phyloP scores from a whole-genome alignment of 1,284 basidiomycete species.

The Gomphus sp. region DNA sequence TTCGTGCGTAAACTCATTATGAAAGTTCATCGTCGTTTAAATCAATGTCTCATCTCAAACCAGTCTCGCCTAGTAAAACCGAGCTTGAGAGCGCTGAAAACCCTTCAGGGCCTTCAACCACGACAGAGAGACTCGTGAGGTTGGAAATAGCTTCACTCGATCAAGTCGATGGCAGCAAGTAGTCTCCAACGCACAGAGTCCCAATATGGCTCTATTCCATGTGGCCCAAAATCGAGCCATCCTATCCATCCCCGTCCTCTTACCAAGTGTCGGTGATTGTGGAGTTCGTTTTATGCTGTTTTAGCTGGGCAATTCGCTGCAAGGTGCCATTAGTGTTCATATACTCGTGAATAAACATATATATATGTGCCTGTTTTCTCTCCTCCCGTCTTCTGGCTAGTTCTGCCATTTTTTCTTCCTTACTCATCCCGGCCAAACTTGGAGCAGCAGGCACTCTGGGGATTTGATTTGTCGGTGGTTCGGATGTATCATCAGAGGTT shows the following conservation, averaged over 20 bases:
- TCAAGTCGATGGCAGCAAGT: slow-evolving; percentile 4
- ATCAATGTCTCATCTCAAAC: neutral
- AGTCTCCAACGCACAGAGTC: neutral
- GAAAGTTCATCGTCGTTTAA: neutral
- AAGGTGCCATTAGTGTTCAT: slow-evolving; percentile 2
- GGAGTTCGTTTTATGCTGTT: slow-evolving; percentile 56
- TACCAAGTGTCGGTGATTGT: slow-evolving; percentile 7
- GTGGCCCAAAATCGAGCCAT: neutral
- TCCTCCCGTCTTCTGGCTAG: slow-evolving; percentile 86
- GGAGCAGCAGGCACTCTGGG: slow-evolving; percentile 16
- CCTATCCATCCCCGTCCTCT: neutral
- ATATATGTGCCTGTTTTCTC: slow-evolving; percentile 59
- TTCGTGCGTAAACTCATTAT: slow-evolving; percentile 31
- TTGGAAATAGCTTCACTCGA: slow-evolving; percentile 9
- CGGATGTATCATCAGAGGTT: slow-evolving; percentile 15
- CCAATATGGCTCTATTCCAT: neutral
- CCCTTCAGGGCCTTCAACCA: slow-evolving; percentile 2
- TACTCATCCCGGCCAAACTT: slow-evolving; percentile 44
- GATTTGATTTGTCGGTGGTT: slow-evolving; percentile 11
- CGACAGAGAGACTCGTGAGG: slow-evolving; percentile 7
- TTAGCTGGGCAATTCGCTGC: slow-evolving; percentile 59
- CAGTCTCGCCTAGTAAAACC: slow-evolving; percentile 3
- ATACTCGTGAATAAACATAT: neutral
- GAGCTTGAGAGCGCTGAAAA: neutral
- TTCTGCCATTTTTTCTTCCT: slow-evolving; percentile 84